These are phyloP conservation scores for Obelidium mucronatum DNA, from an alignment of 192 early-diverging fungal species.

Conservation along the genomic window DNA sequence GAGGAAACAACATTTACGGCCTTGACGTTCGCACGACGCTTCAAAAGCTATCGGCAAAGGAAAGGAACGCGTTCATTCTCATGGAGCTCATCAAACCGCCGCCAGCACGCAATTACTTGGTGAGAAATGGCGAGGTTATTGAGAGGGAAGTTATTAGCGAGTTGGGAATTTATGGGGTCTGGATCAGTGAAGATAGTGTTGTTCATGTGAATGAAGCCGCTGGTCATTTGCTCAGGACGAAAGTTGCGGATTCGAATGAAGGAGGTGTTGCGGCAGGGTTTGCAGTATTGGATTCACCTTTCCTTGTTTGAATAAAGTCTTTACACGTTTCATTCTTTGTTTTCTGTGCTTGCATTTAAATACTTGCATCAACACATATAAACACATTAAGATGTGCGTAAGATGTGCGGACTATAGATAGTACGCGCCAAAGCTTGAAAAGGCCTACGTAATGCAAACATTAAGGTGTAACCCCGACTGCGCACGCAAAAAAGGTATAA, in stretches of 20 bases:
- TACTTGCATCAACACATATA: no score
- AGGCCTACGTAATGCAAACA: no score
- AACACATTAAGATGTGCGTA: no score
- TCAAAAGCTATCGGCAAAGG: conserved; percentile 59
- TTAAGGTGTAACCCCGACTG: no score
- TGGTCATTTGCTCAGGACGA: conserved; percentile 94
- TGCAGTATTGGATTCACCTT: conserved; percentile 85
- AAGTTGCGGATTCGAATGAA: conserved; percentile 82
- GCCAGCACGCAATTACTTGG: conserved; percentile 71
- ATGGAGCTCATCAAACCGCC: conserved; percentile 95
- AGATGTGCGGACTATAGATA: no score
- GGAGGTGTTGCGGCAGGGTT: conserved; percentile 97
- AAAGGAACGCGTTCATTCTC: conserved; percentile 87
- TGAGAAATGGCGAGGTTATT: conserved; percentile 78
- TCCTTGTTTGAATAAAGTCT: neutral
- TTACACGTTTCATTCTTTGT: no score
- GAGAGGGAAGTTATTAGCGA: conserved; percentile 86
- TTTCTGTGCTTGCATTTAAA: no score
- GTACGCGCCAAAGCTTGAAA: no score
- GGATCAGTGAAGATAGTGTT: conserved; percentile 71
- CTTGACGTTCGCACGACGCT: conserved; percentile 75
- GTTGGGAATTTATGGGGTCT: conserved; percentile 92
- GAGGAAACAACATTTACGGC: conserved; percentile 95
- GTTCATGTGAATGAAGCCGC: conserved; percentile 76
- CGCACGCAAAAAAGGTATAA: no score